Conservation (phyloP, 2,329 filamentous ascomycete genomes). For the Trichophyton benhamiae region DNA sequence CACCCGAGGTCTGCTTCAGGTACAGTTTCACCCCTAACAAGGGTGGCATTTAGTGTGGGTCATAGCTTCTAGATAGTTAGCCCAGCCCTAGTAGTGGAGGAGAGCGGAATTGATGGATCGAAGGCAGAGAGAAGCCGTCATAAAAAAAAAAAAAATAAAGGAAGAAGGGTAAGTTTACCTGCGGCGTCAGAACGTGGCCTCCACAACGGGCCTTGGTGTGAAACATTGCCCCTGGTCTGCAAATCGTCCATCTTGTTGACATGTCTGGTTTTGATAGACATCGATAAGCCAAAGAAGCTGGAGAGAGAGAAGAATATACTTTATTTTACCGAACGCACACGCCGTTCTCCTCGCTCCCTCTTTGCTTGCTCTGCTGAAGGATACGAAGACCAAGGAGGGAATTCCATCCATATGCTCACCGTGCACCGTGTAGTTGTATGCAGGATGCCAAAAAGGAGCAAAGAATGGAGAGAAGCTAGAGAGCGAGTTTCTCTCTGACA, state of each 20-base stretch:
- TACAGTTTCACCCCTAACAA: not conserved
- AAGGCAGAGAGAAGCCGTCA: not conserved
- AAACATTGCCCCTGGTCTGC: conserved; percentile 1
- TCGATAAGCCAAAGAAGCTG: not conserved
- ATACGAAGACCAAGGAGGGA: not conserved
- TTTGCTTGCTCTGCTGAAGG: not conserved
- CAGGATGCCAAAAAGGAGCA: not conserved
- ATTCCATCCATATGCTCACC: not conserved
- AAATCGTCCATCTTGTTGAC: not conserved
- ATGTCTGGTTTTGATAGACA: not conserved
- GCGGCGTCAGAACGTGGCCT: not conserved
- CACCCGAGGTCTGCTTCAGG: not conserved
- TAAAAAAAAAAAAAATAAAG: not conserved
- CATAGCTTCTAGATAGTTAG: not conserved
- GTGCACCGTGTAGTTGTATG: not conserved
- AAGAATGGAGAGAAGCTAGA: too few species aligned
- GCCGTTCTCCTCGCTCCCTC: not conserved
- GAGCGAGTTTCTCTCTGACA: not conserved
- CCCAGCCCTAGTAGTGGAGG: not conserved
- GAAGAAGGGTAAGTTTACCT: not conserved
- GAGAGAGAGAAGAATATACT: not conserved
- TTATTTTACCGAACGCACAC: not conserved
- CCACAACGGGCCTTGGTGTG: not conserved
- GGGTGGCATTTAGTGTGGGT: not conserved
- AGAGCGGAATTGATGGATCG: not conserved